Evolutionary conservation across 352 stramenopile species (phyloP), one percentile per base, ranked within the genome.

Genomic region (Phytopythium litorale): DNA sequence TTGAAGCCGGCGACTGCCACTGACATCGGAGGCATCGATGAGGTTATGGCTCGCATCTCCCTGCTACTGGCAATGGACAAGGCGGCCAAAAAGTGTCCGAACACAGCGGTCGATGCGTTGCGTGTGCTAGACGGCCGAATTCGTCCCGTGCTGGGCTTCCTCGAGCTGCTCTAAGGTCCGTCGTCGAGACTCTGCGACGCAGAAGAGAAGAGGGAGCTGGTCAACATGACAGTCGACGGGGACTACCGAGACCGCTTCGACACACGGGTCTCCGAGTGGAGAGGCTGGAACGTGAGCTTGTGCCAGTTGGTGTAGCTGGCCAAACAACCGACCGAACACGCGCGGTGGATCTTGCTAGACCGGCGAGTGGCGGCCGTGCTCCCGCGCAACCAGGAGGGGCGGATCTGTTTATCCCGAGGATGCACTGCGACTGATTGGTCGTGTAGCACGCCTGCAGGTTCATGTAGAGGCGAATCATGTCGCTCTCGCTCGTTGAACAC

Each of bases 231-330:
- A 32, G 7, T 32, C 28, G 28, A 32, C 28, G 28, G 28, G 28
- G 28, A 32, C 28, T 32, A 32, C 28, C 28, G 28, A n/a, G 16
- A 2, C 38, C 38, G 38, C 16, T 45, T 45, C 38, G 18, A 45
- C 6, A 13, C 2, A 2, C 21, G 38, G 38, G 0, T 18, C 5
- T 18, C 38, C 8, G 1, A n/a, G 53, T 75, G 67, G 67, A 12
- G 51, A 0, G 46, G 18, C 13, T 79, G 63, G 66, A 3, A 61
- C 6, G 52, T 79, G 37, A 61, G 68, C 1, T 76, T 76, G 32
- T 70, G 56, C 48, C 65, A 79, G 25, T 76, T 79, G 42, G 58
- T 75, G 46, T 46, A 72, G 28, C 42, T 79, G 16, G 12, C 21
- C 0, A 12, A 46, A 8, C 33, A 70, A 35, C 72, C 64, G 7